These are phyloP conservation scores for Aspergillus cejpii DNA, from an alignment of 2,329 filamentous ascomycete genomes.

Conservation along the genomic window DNA sequence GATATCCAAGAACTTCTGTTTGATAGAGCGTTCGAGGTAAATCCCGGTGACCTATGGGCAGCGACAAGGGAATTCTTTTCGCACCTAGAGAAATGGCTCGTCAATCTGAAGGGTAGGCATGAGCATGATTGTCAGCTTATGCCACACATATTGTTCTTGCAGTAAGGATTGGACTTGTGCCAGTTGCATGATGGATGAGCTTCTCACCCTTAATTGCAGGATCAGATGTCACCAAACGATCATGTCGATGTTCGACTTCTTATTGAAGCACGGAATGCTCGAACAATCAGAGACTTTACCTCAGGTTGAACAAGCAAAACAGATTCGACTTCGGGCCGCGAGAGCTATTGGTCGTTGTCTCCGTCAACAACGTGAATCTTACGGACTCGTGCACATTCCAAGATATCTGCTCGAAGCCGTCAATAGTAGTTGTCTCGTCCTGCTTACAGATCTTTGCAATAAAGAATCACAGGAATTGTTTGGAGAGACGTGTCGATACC, in stretches of 20 bases:
- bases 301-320: constrained; percentile 10
- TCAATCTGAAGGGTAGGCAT: constrained; percentile 14
- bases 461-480: constrained; percentile 22
- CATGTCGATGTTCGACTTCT: constrained; percentile 21
- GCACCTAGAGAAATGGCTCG: constrained; percentile 21
- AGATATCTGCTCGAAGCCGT: constrained; percentile 24
- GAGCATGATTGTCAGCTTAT: constrained; percentile 16
- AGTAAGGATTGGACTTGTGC: constrained; percentile 18
- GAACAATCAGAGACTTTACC: constrained; percentile 6
- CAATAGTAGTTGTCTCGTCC: constrained; percentile 17
- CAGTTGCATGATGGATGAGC: not conserved
- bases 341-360: constrained; percentile 25
- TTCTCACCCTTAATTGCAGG: constrained; percentile 17
- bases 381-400: constrained; percentile 26
- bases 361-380: constrained; percentile 22
- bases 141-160: constrained; percentile 25
- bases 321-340: constrained; percentile 17
- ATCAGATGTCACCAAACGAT: constrained; percentile 25
- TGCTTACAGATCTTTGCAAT: constrained; percentile 19
- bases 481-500: constrained; percentile 24
- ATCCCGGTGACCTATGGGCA: constrained; percentile 15
- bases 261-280: constrained; percentile 17
- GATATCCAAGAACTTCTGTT: constrained; percentile 24
- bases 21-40: constrained; percentile 12
- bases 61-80: constrained; percentile 15